phyloP scores from a whole-genome alignment of 352 stramenopile species.

The Globisporangium abappressorium region DNA sequence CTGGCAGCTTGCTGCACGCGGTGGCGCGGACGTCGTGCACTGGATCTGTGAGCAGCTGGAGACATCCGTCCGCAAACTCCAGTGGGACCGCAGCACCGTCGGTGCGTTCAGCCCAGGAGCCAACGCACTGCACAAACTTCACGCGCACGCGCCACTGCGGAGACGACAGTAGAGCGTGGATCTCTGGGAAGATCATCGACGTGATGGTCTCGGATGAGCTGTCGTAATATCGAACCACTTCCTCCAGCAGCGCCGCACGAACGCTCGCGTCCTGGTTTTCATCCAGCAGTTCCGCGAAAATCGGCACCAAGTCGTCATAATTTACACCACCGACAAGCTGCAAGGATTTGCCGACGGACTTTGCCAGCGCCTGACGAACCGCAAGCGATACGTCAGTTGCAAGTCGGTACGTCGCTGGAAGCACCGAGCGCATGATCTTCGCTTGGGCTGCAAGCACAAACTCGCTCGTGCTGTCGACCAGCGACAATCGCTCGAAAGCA shows the following conservation, averaged over 20 bases:
- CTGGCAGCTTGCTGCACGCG: conserved; percentile 59
- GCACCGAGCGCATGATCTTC: conserved; percentile 79
- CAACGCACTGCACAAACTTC: conserved; percentile 85
- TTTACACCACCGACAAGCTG: conserved; percentile 60
- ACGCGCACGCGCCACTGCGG: conserved; percentile 80
- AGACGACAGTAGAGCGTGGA: conserved; percentile 66
- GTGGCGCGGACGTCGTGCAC: conserved; percentile 73
- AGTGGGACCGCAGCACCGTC: conserved; percentile 53
- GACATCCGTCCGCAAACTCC: conserved; percentile 69
- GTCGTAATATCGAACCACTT: conserved; percentile 77
- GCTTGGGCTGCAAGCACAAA: conserved; percentile 54
- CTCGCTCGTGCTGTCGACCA: conserved; percentile 26
- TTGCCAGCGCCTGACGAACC: conserved; percentile 68
- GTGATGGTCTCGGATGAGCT: conserved; percentile 60
- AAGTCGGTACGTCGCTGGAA: conserved; percentile 75
- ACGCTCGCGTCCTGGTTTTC: conserved; percentile 79
- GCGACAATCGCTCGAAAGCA: conserved; percentile 24
- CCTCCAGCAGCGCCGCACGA: conserved; percentile 75
- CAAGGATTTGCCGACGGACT: conserved; percentile 73
- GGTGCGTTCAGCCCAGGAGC: conserved; percentile 67
- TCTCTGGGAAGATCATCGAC: conserved; percentile 65
- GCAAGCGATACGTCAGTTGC: conserved; percentile 76
- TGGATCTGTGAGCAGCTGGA: conserved; percentile 63
- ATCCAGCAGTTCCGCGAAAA: conserved; percentile 81
- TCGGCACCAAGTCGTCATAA: conserved; percentile 80